A percentile compares a stretch with the other conserved stretches of the same genome.
Evolutionary conservation across 441 rosid species (phyloP).

Genomic region (Adansonia rubrostipa): DNA sequence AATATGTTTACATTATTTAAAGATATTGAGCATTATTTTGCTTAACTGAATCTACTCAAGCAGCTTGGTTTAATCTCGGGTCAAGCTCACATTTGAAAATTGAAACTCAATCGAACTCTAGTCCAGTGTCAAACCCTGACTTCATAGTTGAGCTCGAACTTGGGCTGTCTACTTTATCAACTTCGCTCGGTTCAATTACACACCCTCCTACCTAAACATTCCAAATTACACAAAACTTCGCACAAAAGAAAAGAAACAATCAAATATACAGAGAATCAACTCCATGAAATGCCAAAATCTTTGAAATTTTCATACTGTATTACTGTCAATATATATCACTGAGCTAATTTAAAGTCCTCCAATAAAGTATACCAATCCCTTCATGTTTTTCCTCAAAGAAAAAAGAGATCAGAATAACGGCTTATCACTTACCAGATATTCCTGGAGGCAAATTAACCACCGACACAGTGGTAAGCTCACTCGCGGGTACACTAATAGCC

Average conservation of each 20-base stretch:
- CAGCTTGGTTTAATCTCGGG: not conserved
- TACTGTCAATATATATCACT: not conserved
- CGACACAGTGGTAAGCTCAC: constrained; percentile 73
- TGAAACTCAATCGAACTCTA: not conserved
- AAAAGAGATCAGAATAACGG: not conserved
- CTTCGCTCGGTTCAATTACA: not conserved
- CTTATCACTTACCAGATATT: constrained; percentile 47
- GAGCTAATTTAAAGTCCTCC: not conserved
- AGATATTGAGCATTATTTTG: not conserved
- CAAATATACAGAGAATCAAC: not conserved
- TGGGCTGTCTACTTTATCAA: not conserved
- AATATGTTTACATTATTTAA: not conserved
- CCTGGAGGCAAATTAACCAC: constrained; percentile 64
- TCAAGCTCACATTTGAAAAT: not conserved
- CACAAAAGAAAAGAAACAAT: not conserved
- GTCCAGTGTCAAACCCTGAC: not conserved
- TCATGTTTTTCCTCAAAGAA: not conserved
- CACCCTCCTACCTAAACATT: not conserved
- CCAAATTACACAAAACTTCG: not conserved
- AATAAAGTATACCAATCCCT: not conserved
- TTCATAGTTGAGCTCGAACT: not conserved
- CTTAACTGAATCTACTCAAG: not conserved
- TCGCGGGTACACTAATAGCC: constrained; percentile 70
- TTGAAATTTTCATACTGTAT: not conserved
- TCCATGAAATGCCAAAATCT: not conserved